phyloP scores from a whole-genome alignment of 2,329 filamentous ascomycete genomes.

The Tricladium varicosporioides region DNA sequence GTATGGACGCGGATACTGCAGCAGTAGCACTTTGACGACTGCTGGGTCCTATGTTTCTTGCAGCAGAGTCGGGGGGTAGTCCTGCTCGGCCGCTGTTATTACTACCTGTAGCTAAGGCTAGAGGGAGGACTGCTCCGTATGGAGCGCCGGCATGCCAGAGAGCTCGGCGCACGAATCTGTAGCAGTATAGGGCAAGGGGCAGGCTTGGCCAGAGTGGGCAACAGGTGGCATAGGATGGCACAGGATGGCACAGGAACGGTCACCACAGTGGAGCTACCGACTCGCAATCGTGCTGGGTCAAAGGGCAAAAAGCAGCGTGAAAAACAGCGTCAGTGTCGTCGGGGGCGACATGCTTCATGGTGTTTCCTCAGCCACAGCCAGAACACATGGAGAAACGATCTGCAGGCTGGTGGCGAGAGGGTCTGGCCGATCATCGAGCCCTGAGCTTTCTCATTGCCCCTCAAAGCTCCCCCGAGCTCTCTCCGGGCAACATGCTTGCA shows the following conservation, averaged over 20 bases:
- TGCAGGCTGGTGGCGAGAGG: constrained; percentile 2
- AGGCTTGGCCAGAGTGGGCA: background rate
- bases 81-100: background rate
- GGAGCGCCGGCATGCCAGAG: background rate
- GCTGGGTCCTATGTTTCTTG: background rate
- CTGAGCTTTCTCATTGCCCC: background rate
- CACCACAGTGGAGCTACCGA: too few species aligned
- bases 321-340: constrained; percentile 8
- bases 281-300: too few species aligned
- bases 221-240: background rate
- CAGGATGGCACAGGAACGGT: background rate
- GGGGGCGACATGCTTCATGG: background rate
- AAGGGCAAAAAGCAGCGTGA: background rate
- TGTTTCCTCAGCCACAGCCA: constrained; percentile 16
- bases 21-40: background rate
- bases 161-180: background rate
- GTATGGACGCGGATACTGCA: background rate
- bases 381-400: constrained; percentile 13
- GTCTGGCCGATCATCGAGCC: background rate
- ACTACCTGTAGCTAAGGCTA: background rate
- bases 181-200: background rate
- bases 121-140: background rate
- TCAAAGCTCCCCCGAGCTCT: background rate
- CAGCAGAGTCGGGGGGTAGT: too few species aligned
- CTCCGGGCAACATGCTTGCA: background rate